phyloP scores from a whole-genome alignment of 1,139 yeast genomes.

The Scheffersomyces illinoinensis region DNA sequence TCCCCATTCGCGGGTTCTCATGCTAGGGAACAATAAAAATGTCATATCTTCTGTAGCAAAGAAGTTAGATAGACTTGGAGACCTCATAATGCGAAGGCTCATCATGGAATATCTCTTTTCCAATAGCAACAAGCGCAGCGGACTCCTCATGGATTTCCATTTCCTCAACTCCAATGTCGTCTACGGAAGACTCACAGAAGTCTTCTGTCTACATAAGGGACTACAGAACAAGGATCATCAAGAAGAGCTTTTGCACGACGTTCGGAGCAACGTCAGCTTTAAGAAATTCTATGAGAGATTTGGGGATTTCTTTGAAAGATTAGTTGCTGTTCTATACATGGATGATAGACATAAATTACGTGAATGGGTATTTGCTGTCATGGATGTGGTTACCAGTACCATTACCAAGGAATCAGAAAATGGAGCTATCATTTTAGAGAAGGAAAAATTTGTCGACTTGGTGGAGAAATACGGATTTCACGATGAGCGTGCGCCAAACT shows the following conservation, averaged over 20 bases:
- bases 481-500: neutral
- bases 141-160: conserved; percentile 9
- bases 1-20: neutral
- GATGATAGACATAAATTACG: conserved; percentile 11
- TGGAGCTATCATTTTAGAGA: neutral
- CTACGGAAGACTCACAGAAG: conserved; percentile 11
- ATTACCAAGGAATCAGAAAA: neutral
- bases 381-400: neutral
- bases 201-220: conserved; percentile 11
- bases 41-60: conserved; percentile 1
- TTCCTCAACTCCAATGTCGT: conserved; percentile 13
- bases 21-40: neutral
- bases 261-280: neutral
- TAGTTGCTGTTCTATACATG: conserved; percentile 12
- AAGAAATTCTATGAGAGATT: conserved; percentile 7
- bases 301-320: conserved; percentile 16
- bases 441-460: conserved; percentile 1
- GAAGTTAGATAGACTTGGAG: conserved; percentile 15
- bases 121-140: conserved; percentile 5
- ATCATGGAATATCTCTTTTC: conserved; percentile 8
- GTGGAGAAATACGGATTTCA: neutral
- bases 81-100: conserved; percentile 11
- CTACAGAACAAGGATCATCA: conserved; percentile 2
- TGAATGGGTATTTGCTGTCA: conserved; percentile 12
- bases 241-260: conserved; percentile 1